Conservation (phyloP, 2,329 filamentous ascomycete species). For the Botrytis elliptica region DNA sequence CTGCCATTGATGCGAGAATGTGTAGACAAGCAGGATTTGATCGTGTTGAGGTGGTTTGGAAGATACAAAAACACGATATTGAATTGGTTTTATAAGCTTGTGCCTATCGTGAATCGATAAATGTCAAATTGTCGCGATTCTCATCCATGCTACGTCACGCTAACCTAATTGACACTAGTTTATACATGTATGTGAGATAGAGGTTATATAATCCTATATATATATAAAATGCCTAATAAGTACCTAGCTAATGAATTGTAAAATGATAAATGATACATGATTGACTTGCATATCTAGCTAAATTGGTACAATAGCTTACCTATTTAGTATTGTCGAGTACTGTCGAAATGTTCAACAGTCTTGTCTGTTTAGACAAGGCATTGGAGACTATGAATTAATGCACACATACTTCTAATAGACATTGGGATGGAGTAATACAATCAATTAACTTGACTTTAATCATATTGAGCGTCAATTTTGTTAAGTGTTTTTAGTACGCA, state of each 20-base stretch:
- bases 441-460: neutral
- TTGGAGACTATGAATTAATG: neutral
- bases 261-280: neutral
- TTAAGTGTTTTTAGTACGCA: slow-evolving; percentile 21
- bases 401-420: neutral
- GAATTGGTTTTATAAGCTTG: neutral
- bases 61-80: slow-evolving; percentile 7
- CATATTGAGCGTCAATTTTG: slow-evolving; percentile 10
- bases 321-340: neutral
- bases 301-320: neutral
- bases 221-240: neutral
- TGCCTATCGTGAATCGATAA: slow-evolving; percentile 18
- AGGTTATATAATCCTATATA: neutral
- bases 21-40: neutral
- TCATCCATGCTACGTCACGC: slow-evolving; percentile 7
- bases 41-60: neutral
- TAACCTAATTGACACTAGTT: slow-evolving; percentile 24
- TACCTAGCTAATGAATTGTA: neutral
- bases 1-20: slow-evolving; percentile 64
- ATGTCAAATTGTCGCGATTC: slow-evolving; percentile 24
- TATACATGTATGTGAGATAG: neutral
- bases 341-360: neutral
- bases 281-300: neutral
- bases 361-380: neutral
- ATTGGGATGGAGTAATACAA: slow-evolving; percentile 5